Evolutionary conservation across 306 rosid genomes (phyloP), one percentile per base, ranked within the genome.

Genomic region (Cyamopsis tetragonoloba): DNA sequence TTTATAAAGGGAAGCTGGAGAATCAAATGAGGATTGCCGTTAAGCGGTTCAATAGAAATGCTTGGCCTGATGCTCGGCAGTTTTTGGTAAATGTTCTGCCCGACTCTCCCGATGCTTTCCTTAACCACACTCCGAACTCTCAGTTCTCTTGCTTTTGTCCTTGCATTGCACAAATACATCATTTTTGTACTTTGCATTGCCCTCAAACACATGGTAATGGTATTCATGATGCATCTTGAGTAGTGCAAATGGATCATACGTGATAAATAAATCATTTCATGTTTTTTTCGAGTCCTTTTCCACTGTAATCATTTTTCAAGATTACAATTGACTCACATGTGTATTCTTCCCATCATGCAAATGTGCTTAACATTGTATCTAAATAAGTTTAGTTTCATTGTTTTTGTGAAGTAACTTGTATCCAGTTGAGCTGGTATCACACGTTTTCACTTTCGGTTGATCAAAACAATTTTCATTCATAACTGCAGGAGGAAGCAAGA

Each of bases 1-100:
- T 89, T 64, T 89, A 87, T 73, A 89, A 75, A 75, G 96, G 96
- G 75, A 89, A 89, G 78, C 83, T 82, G 65, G 95, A 85, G 74
- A 89, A 83, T 85, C 96, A 89, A 62, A 75, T 58, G 72, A 79
- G 96, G 72, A 83, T 89, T 65, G 89, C 86, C 50, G 91, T 89
- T 54, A 89, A 89, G 61, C 86, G 89, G 47, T 89, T 89, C 47
- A 89, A 85, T 53, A 83, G 91, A 74, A 83, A 81, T 84, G 96
- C 96, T 44, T 81, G 96, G 96, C 91, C 96, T 17, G 96, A 87
- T 80, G 71, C 82, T 31, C 86, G 84, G 15, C 91, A 87, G 67
- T 87, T 89, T 87, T 66, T 83, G 93, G 96, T 89, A 77, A 48
- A 12, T 69, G 3, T 51, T 24, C 24, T 11, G 5, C n/a, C 12